Base-by-base conservation (phyloP, 192 early-diverging fungal species). In the Coemansia sp. region DNA sequence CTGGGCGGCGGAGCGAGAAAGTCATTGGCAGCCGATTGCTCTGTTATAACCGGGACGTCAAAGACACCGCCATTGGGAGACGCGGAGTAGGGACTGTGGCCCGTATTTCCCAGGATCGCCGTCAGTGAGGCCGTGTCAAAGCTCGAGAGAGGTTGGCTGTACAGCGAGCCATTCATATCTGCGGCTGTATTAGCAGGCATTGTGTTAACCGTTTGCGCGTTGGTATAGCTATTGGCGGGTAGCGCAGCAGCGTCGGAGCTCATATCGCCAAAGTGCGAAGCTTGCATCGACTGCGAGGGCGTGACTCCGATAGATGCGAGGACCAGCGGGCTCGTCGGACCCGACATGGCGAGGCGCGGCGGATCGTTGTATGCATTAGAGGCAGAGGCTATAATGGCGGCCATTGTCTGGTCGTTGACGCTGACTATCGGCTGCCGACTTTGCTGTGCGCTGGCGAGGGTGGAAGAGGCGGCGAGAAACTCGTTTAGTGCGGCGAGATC, bases 241-340 rank as follows among this genome's bases (percentile, higher is more conserved):
- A 73, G 58, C 1, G 70, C 62, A 52, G 69, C 62, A 2, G 66
- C 70, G 15, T 72, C 74, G 2, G 72, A 53, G 16, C 52, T 60
- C 24, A 78, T 40, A 15, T 78, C 81, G 39, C 60, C 57, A 13
- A 83, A 43, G 29, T 78, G 76, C 27, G 69, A 64, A 2, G 69
- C 64, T 55, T 72, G 78, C 43, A 72, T 71, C 22, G 81, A 75
- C 44, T 78, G 81, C 7, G 68, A 71, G 1, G 81, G 76, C 13
- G 81, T 78, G 43, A 68, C 70, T 0, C 73, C 81, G 9, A 71
- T 69, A 22, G 81, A 69, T 64, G 65, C 71, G 60, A 74, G 27
- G 18, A 72, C 33, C 52, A 78, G 55, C 34, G 80, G 80, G 53
- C 69, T 78, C 12, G 73, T 60, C 24, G 70, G 65, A 4, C 43